Base-by-base conservation (phyloP, 2,329 filamentous ascomycete genomes). In the Aspergillus sp. region DNA sequence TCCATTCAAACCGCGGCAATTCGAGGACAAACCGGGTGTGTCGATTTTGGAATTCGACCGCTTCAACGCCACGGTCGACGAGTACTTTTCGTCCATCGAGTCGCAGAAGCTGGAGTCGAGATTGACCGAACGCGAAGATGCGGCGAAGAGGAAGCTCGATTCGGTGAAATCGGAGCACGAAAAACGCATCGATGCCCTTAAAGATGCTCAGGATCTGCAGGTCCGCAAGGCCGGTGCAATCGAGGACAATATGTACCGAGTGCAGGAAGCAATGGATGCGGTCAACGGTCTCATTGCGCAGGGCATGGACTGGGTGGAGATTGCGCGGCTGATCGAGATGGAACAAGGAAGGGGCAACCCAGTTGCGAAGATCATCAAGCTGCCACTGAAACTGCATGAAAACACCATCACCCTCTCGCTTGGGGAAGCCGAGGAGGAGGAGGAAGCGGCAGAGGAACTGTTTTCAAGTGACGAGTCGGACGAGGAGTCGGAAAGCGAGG, bases 221-320 rank as follows among this genome's bases (percentile, higher is more conserved):
- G 71, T 86, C 17, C 79, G 83, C 34, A 96, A 94, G 57, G 91
- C 89, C 2, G 80, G 80, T 34, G 86, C 88, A 0, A 91, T 98
- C 26, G 78, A 94, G 55, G 84, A 86, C 14, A 96, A 98, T 49
- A 70, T 86, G 1, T 85, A 93, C 52, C 75, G 86, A 31, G 88
- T 96, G 0, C 83, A 94, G 54, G 91, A 96, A 61, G 86, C 86
- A 4, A 86, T 86, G 56, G 84, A 86, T 54, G 86, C 91, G 3
- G 80, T 98, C 33, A 96, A 93, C 55, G 84, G 85, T 1, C 66
- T 96, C n/a, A 76, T 98, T 38, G 76, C 76, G 4, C 86, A 94
- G 51, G 89, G 89, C 8, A 96, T 96, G 86, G 91, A 98, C 49
- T 98, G 91, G 91, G 78, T 86, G 8, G 83, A 95, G 44, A 88